These are phyloP conservation scores for Boletus sensibilis DNA, from an alignment of 768 basidiomycete species.

Conservation along the genomic window DNA sequence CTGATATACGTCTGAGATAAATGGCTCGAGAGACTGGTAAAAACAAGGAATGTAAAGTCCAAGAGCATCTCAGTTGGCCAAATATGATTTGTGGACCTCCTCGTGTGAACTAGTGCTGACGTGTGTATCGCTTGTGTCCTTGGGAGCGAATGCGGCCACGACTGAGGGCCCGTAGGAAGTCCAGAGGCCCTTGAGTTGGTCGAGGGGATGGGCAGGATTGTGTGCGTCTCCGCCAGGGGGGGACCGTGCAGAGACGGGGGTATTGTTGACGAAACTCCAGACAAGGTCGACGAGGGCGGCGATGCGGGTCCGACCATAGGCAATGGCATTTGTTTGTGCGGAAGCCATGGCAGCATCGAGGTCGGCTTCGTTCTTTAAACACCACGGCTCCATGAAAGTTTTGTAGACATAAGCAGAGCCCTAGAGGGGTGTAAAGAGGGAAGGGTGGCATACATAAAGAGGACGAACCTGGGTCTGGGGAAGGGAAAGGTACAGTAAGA, in stretches of 20 bases:
- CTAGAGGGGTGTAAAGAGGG: constrained; percentile 35
- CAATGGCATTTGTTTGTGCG: constrained; percentile 50
- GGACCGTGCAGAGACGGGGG: constrained; percentile 22
- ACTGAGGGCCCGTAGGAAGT: constrained; percentile 41
- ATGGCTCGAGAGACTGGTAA: constrained; percentile 1
- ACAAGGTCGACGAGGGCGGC: constrained; percentile 47
- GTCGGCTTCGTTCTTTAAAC: constrained; percentile 53
- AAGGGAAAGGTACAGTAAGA: constrained; percentile 64
- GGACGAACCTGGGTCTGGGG: constrained; percentile 63
- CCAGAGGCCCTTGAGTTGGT: constrained; percentile 41
- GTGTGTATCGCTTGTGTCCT: constrained; percentile 7
- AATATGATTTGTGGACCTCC: neutral
- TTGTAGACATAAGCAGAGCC: constrained; percentile 68
- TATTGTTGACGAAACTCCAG: constrained; percentile 45
- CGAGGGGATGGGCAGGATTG: constrained; percentile 20
- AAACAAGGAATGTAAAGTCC: neutral
- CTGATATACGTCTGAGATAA: constrained; percentile 5
- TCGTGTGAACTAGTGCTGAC: constrained; percentile 4
- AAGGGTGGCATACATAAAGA: neutral
- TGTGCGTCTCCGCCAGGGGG: constrained; percentile 25
- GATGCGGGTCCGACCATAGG: constrained; percentile 56
- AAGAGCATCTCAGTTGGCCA: constrained; percentile 14
- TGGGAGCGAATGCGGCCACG: constrained; percentile 31
- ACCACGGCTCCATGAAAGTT: constrained; percentile 60
- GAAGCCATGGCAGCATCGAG: constrained; percentile 59